These are phyloP conservation scores for Keithomyces neogunnii DNA, from an alignment of 2,329 filamentous ascomycete species.

Conservation along the genomic window DNA sequence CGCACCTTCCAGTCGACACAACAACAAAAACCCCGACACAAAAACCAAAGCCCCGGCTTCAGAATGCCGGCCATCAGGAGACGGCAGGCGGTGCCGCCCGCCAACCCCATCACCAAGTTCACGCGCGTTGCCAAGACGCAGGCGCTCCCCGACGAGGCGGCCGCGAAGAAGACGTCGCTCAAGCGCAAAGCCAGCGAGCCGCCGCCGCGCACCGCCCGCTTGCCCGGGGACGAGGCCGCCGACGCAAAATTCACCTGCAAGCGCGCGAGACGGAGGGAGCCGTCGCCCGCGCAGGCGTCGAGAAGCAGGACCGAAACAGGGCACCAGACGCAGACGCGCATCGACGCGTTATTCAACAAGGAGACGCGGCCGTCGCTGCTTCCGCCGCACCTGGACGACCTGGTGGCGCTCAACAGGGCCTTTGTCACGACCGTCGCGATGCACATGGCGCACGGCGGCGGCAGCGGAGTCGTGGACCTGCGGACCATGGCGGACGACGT, in stretches of 20 bases:
- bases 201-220: slow-evolving; percentile 21
- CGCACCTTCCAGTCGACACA: no score
- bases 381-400: slow-evolving; percentile 45
- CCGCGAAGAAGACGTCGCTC: slow-evolving; percentile 27
- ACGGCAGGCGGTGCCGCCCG: slow-evolving; percentile 9
- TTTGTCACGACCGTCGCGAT: slow-evolving; percentile 62
- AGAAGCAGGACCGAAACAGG: slow-evolving; percentile 9
- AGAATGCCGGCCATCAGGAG: slow-evolving; percentile 5
- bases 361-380: slow-evolving; percentile 26
- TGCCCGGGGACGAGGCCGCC: slow-evolving; percentile 20
- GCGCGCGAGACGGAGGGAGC: slow-evolving; percentile 15
- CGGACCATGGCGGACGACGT: slow-evolving; percentile 52
- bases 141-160: slow-evolving; percentile 12
- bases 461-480: slow-evolving; percentile 54
- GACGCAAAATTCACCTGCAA: slow-evolving; percentile 2
- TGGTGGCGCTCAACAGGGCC: slow-evolving; percentile 55
- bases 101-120: slow-evolving; percentile 33
- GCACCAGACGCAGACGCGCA: slow-evolving; percentile 23
- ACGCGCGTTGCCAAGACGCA: slow-evolving; percentile 38
- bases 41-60: no score
- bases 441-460: slow-evolving; percentile 62
- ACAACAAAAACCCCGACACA: no score
- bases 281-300: neutral
- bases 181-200: slow-evolving; percentile 29
- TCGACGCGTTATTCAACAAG: slow-evolving; percentile 24